Conservation (phyloP, 495 filamentous ascomycete species). For the Podospora fimiseda region DNA sequence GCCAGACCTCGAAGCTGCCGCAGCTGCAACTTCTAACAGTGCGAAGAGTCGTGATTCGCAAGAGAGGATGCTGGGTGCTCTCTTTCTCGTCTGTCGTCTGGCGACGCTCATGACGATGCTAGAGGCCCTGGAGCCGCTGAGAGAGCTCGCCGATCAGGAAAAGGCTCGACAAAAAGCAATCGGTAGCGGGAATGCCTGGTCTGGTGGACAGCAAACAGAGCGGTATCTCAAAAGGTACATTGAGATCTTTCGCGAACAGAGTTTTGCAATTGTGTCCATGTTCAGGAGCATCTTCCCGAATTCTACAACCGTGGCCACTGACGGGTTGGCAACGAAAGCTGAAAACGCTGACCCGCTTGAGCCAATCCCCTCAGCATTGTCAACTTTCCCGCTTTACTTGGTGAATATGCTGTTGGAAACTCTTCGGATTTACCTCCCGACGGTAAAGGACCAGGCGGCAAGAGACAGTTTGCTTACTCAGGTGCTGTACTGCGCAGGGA, state of each 20-base stretch:
- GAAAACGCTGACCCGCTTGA: conserved; percentile 51
- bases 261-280: conserved; percentile 89
- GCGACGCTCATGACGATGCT: conserved; percentile 74
- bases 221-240: conserved; percentile 91
- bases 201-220: conserved; percentile 85
- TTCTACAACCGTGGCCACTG: conserved; percentile 14
- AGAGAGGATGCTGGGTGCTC: conserved; percentile 63
- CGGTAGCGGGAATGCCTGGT: conserved; percentile 45
- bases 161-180: conserved; percentile 39
- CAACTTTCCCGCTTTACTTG: conserved; percentile 82
- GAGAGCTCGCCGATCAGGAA: conserved; percentile 87
- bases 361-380: conserved; percentile 66
- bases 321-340: not conserved
- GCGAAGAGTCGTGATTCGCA: conserved; percentile 43
- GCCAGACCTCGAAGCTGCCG: conserved; percentile 57
- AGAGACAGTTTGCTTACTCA: conserved; percentile 87
- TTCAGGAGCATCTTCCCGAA: conserved; percentile 82
- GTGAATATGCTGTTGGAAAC: conserved; percentile 75
- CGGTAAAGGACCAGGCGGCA: conserved; percentile 70
- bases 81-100: conserved; percentile 84
- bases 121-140: conserved; percentile 76
- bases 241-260: conserved; percentile 97
- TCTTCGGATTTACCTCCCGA: conserved; percentile 72
- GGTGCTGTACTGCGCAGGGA: conserved; percentile 91
- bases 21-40: conserved; percentile 1